Evolutionary conservation across 163 green algal genomes (phyloP), one percentile per base, ranked within the genome.

Genomic region (Coccomyxa subellipsoidea): DNA sequence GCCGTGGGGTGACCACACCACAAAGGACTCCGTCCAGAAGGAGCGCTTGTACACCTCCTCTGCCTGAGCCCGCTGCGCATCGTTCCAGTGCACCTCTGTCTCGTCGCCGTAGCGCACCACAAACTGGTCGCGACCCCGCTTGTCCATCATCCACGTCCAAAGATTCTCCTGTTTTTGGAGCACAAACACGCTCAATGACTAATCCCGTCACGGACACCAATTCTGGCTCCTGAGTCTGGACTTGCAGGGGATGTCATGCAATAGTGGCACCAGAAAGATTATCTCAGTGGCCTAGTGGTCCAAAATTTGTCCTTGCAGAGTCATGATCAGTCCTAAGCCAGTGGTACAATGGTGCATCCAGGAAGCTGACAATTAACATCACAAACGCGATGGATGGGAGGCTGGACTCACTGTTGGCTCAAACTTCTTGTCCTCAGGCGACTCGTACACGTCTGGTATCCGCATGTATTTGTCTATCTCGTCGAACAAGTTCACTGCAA

Each of bases 21-120:
- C 93, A 85, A 96, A 98, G 2, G 84, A 92, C 85, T 99, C 96
- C 27, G 95, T 98, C 96, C 95, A 98, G 88, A 94, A 95, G 31
- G 88, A 81, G 69, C 93, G 90, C 84, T 93, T 86, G 88, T 95
- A 94, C 25, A 93, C 93, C 84, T 82, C 32, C 80, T 79, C 79
- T 37, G 66, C 29, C 69, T 70, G 69, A 31, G 29, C 66, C 87
- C 76, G 80, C 78, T 89, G 81, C 35, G 88, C 89, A 83, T 99
- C 96, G 82, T 99, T 99, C 94, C 93, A 99, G 79, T 89, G 89
- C 2, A 99, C 88, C 83, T 95, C 92, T 12, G 95, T 96, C 80
- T 97, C 92, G 81, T 97, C 94, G 34, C 88, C 90, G 80, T 94
- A 96, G 35, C 95, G 90, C 18, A 97, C 90, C 23, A 92, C 89